Conservation (phyloP, 169 alveolate genomes). For the Plasmodium coatneyi region DNA sequence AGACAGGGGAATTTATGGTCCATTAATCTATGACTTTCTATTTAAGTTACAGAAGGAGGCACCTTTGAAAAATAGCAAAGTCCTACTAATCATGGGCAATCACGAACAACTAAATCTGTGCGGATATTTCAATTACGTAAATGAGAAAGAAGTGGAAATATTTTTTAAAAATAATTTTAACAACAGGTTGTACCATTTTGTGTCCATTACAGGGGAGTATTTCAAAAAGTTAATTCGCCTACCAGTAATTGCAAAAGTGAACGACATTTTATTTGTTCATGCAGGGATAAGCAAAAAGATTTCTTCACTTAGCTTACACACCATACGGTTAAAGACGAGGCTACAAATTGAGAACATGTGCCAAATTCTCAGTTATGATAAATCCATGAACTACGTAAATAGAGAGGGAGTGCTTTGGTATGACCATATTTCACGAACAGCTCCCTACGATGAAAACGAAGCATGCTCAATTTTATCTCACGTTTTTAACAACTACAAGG, state of each 20-base stretch:
- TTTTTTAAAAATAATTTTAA: constrained; percentile 45
- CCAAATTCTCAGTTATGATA: not conserved
- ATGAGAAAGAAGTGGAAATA: constrained; percentile 17
- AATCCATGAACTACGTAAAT: constrained; percentile 19
- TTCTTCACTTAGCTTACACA: constrained; percentile 23
- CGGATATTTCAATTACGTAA: constrained; percentile 48
- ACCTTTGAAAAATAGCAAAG: constrained; percentile 27
- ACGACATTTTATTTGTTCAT: constrained; percentile 40
- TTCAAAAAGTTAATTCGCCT: constrained; percentile 23
- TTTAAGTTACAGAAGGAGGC: constrained; percentile 68
- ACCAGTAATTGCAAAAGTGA: constrained; percentile 51
- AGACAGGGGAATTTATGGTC: constrained; percentile 58
- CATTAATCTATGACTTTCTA: constrained; percentile 37
- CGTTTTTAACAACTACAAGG: constrained; percentile 15
- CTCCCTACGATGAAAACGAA: constrained; percentile 1
- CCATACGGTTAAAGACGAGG: constrained; percentile 40
- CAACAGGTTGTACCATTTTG: constrained; percentile 20
- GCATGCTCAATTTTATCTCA: constrained; percentile 17
- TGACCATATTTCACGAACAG: constrained; percentile 24
- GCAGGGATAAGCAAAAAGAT: constrained; percentile 29
- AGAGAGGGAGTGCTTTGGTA: constrained; percentile 42
- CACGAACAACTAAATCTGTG: constrained; percentile 58
- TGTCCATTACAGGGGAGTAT: not conserved
- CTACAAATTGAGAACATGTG: constrained; percentile 50
- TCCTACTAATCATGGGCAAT: constrained; percentile 49